Base-by-base conservation (phyloP, 768 basidiomycete species). In the Calocybe indica region DNA sequence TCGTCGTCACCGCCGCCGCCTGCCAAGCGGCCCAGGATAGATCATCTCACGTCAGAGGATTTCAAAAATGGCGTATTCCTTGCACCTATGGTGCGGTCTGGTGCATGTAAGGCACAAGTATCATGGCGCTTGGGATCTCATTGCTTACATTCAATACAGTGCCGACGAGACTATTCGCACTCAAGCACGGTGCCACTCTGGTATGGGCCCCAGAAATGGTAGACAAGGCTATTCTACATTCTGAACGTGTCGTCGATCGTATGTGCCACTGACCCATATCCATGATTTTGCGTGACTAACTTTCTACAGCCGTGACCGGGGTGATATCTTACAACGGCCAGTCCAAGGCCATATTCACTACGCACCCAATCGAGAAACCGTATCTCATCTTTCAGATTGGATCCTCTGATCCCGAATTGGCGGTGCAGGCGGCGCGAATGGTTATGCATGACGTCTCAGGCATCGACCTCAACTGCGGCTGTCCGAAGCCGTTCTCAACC, bases 1-100 rank as follows among this genome's bases (percentile, higher is more conserved):
- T 79, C 80, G 15, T 52, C 67, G 30, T 79, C 81, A 13, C 71
- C 72, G 12, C 62, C 74, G 6, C 69, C 73, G 5, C 62, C 70
- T 8, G 29, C 68, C 0, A 88, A 88, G 60, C 76, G 80, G 6
- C 67, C 70, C 36, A 79, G 72, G 55, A 55, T 78, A 7, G 79
- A 76, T 11, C 77, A 81, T 53, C 73, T 89, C 12, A 83, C 83
- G 0, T 60, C 73, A 1, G 81, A 83, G 29, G 83, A 91, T 53
- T 99, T 92, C 70, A 85, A 84, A 54, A 76, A 90, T 68, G 94
- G 92, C 7, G 72, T 97, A 30, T 86, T 96, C 59, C 78, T 99
- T n/a, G 95, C 96, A 2, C 96, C 96, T 1, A 99, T 99, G 96
- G 96, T 99, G 45, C 80, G 93, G 60, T 95, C 91, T 49, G 91